Conservation (phyloP, 345 rosid species). For the Citrus cavaleriei region DNA sequence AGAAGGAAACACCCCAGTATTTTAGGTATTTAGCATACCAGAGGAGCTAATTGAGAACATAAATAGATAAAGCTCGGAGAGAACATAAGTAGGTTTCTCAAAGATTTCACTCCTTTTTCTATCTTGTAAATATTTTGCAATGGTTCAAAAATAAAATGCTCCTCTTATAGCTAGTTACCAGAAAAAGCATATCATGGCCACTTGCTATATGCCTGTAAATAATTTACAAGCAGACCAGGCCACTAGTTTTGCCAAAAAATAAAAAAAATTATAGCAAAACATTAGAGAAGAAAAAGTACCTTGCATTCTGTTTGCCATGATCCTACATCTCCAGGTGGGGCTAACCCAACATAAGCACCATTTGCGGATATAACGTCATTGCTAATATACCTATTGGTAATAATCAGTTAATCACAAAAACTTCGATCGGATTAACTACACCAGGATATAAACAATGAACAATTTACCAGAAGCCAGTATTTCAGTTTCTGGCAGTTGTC, state of each 20-base stretch:
- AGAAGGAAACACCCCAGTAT: background rate
- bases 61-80: background rate
- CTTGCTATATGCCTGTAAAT: background rate
- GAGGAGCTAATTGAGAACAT: background rate
- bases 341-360: slow-evolving; percentile 64
- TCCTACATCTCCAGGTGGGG: slow-evolving; percentile 53
- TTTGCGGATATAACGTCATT: slow-evolving; percentile 33
- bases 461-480: background rate
- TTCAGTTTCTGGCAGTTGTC: background rate
- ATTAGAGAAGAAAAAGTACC: slow-evolving; percentile 17
- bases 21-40: background rate
- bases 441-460: background rate
- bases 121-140: background rate
- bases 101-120: background rate
- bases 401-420: background rate
- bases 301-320: slow-evolving; percentile 80
- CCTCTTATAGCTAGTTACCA: background rate
- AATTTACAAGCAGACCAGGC: background rate
- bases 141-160: background rate
- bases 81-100: background rate
- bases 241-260: background rate
- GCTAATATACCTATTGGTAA: slow-evolving; percentile 43
- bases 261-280: background rate
- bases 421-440: slow-evolving; percentile 1
- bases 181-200: background rate